Conservation (phyloP, 805 yeast genomes). For the Starmerella tilneyi region DNA sequence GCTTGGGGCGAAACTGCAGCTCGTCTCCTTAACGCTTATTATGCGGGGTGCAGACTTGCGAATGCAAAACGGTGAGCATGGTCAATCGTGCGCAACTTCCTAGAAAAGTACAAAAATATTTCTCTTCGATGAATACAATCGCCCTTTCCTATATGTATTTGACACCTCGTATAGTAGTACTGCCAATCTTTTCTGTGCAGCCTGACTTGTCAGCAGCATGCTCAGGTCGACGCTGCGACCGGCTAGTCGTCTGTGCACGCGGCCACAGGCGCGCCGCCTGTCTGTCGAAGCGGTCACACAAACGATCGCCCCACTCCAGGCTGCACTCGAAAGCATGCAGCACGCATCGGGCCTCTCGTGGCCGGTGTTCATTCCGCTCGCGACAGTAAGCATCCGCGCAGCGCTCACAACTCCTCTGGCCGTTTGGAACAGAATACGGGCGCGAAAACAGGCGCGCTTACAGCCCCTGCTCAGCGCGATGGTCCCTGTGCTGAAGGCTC, state of each 20-base stretch:
- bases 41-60: background rate
- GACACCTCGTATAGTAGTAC: background rate
- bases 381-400: slow-evolving; percentile 57
- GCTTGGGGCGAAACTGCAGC: too few species aligned
- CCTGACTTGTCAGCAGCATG: slow-evolving; percentile 8
- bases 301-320: slow-evolving; percentile 20
- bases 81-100: too few species aligned
- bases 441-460: slow-evolving; percentile 59
- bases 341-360: slow-evolving; percentile 53
- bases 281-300: slow-evolving; percentile 17
- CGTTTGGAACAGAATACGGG: slow-evolving; percentile 54
- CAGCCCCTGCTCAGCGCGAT: slow-evolving; percentile 65
- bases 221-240: slow-evolving; percentile 5
- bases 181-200: background rate
- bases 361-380: slow-evolving; percentile 67
- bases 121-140: too few species aligned
- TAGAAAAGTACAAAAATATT: too few species aligned
- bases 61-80: background rate
- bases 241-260: background rate
- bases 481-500: slow-evolving; percentile 58
- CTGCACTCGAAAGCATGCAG: slow-evolving; percentile 23
- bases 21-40: background rate
- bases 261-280: slow-evolving; percentile 7
- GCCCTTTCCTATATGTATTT: background rate
- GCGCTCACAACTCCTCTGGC: slow-evolving; percentile 70